Conservation (phyloP, 208 protist genomes). For the Porcisia deanei region DNA sequence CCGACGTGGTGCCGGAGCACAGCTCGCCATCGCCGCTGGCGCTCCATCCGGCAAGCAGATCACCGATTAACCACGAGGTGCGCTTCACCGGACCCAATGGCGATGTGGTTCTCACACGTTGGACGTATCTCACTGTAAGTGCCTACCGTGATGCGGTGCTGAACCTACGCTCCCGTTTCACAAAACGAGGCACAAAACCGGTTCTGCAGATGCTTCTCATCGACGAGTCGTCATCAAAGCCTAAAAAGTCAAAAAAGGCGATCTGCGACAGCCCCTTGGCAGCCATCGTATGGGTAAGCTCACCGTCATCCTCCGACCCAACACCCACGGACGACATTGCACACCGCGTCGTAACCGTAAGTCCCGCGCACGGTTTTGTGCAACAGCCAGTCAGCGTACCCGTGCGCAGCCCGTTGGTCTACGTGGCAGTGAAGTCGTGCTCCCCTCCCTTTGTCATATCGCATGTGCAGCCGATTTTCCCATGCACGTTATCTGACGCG, state of each 20-base stretch:
- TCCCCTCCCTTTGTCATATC: not conserved
- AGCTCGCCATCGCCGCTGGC: not conserved
- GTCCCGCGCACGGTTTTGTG: constrained; percentile 2
- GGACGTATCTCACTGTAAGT: constrained; percentile 39
- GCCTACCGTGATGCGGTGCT: constrained; percentile 53
- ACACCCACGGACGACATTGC: not conserved
- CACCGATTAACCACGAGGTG: constrained; percentile 15
- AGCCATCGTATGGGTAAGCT: constrained; percentile 23
- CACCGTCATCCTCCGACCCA: constrained; percentile 5
- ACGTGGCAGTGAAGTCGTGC: constrained; percentile 19
- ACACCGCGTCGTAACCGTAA: constrained; percentile 20
- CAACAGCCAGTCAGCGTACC: constrained; percentile 24
- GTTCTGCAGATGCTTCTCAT: constrained; percentile 36
- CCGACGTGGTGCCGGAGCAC: constrained; percentile 4
- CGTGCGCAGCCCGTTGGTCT: constrained; percentile 20
- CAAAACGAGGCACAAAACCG: constrained; percentile 9
- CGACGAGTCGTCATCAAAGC: not conserved
- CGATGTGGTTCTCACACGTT: constrained; percentile 32
- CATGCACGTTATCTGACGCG: constrained; percentile 13
- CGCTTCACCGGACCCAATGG: constrained; percentile 28
- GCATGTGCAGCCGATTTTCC: constrained; percentile 16
- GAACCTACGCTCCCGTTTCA: constrained; percentile 38
- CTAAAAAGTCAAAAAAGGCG: not conserved
- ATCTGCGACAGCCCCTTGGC: not conserved
- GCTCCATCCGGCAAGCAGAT: not conserved